phyloP scores from a whole-genome alignment of 2,329 filamentous ascomycete species.

The Ophiostoma populinum region DNA sequence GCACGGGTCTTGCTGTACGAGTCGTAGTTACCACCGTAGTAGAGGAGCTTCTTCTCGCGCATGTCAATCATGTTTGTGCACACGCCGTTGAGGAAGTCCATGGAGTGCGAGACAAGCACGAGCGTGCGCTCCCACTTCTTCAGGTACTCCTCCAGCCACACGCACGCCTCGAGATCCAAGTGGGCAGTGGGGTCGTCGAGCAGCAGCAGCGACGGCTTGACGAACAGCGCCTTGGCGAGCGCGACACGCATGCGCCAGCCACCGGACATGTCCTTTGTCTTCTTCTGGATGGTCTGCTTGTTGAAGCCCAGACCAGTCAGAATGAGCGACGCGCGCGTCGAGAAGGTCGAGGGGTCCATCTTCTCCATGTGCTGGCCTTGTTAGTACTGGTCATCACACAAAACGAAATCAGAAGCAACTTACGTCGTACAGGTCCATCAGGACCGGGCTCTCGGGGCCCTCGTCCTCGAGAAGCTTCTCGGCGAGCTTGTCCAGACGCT shows the following conservation, averaged over 20 bases:
- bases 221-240: constrained; percentile 91
- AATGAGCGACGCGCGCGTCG: constrained; percentile 89
- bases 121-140: constrained; percentile 99
- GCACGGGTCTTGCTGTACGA: constrained; percentile 86
- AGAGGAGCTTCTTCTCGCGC: constrained; percentile 72
- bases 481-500: constrained; percentile 70
- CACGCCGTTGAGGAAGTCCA: constrained; percentile 98
- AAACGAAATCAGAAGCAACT: constrained; percentile 18
- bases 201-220: constrained; percentile 87
- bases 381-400: neutral
- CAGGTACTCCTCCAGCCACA: constrained; percentile 98
- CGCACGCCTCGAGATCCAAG: constrained; percentile 97
- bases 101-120: constrained; percentile 89
- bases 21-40: constrained; percentile 99
- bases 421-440: constrained; percentile 94
- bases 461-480: constrained; percentile 84
- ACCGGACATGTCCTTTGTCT: constrained; percentile 99
- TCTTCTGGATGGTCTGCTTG: constrained; percentile 94
- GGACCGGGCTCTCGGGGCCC: constrained; percentile 74
- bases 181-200: constrained; percentile 98
- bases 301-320: constrained; percentile 98
- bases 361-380: constrained; percentile 70
- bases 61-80: constrained; percentile 98
- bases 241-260: constrained; percentile 99
- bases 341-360: constrained; percentile 96